Conservation (phyloP, 352 stramenopile genomes). For the Phytophthora europaea region DNA sequence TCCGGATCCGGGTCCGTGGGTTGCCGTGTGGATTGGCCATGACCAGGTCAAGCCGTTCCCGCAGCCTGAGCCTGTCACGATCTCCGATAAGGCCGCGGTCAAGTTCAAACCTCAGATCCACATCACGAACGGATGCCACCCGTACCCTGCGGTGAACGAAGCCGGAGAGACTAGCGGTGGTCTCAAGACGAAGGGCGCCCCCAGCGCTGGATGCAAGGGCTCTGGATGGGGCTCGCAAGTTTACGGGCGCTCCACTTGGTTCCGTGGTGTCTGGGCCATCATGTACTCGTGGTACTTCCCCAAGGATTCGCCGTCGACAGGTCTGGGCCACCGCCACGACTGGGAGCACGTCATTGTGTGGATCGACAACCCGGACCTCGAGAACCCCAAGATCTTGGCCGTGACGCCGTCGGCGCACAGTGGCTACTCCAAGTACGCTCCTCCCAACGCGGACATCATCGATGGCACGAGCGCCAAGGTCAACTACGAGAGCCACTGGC, state of each 20-base stretch:
- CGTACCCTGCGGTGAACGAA: constrained; percentile 26
- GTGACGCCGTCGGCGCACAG: constrained; percentile 9
- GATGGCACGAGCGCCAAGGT: constrained; percentile 25
- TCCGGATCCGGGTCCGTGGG: constrained; percentile 18
- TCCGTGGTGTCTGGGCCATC: constrained; percentile 12
- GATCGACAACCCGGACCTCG: constrained; percentile 22
- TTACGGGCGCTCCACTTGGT: constrained; percentile 20
- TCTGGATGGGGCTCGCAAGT: constrained; percentile 26
- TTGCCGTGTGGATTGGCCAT: constrained; percentile 13
- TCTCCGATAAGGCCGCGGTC: constrained; percentile 19
- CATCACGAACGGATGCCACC: constrained; percentile 24
- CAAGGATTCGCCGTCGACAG: constrained; percentile 2
- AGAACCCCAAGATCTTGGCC: constrained; percentile 23
- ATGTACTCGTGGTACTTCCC: constrained; percentile 36
- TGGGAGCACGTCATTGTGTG: constrained; percentile 34
- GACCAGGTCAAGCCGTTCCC: constrained; percentile 27
- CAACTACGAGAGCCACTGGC: constrained; percentile 12
- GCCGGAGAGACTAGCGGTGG: constrained; percentile 8
- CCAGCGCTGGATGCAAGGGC: constrained; percentile 14
- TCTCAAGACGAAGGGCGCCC: constrained; percentile 19
- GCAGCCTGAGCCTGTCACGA: constrained; percentile 16
- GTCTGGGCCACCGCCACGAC: constrained; percentile 25
- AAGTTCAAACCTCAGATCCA: constrained; percentile 24
- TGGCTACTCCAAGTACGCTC: constrained; percentile 15
- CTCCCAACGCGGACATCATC: constrained; percentile 3